Percentiles rank a stretch among this genome's conserved stretches.
These are phyloP conservation scores for Plantago ovata DNA, from an alignment of 257 asterid genomes.

Conservation along the genomic window DNA sequence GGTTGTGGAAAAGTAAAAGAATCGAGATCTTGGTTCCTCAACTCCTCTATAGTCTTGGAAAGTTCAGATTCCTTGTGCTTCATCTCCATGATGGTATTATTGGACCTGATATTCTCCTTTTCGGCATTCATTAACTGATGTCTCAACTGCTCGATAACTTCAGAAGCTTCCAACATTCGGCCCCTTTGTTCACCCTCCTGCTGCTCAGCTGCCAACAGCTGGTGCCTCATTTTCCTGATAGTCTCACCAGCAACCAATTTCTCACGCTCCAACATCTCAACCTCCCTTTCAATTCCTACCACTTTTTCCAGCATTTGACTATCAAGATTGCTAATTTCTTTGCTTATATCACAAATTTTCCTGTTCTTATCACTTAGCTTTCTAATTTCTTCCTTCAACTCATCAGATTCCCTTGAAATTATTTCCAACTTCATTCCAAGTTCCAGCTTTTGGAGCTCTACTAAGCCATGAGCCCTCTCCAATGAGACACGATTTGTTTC, in stretches of 20 bases:
- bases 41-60: not conserved
- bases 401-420: not conserved
- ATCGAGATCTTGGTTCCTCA: not conserved
- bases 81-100: not conserved
- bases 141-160: not conserved
- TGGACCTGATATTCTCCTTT: not conserved
- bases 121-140: not conserved
- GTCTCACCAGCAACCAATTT: not conserved
- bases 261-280: not conserved
- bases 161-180: not conserved
- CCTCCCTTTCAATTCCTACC: slow-evolving; percentile 1
- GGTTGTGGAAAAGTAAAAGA: not conserved
- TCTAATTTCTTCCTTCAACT: not conserved
- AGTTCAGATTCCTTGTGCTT: not conserved
- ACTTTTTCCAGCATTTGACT: not conserved
- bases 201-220: not conserved
- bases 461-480: slow-evolving; percentile 2
- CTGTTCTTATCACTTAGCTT: slow-evolving; percentile 3
- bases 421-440: not conserved
- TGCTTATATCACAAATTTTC: not conserved
- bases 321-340: not conserved
- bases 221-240: not conserved
- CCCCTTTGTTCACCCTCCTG: not conserved
- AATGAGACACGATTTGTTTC: slow-evolving; percentile 12
- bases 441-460: slow-evolving; percentile 1